A percentile compares a stretch with the other conserved stretches of the same genome.
Conservation (phyloP, 768 basidiomycete genomes). For the Chalciporus chontae region DNA sequence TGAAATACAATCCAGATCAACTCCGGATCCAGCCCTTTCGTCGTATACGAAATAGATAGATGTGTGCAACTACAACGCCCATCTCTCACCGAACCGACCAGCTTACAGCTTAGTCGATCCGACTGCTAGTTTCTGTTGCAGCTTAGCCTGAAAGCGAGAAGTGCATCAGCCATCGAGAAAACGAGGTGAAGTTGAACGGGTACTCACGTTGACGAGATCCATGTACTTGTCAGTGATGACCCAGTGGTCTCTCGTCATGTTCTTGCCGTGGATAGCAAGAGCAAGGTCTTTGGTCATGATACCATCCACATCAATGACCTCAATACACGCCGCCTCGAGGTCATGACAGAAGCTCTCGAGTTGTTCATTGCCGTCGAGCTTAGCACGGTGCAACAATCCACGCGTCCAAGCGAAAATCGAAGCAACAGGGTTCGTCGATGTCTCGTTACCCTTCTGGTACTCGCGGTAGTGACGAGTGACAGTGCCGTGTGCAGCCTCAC, state of each 20-base stretch:
- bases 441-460: conserved; percentile 95
- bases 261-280: conserved; percentile 87
- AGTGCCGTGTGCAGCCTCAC: conserved; percentile 96
- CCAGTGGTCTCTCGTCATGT: conserved; percentile 93
- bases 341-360: conserved; percentile 72
- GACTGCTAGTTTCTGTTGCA: conserved; percentile 42
- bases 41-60: conserved; percentile 12
- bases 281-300: conserved; percentile 98
- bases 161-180: conserved; percentile 11
- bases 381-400: conserved; percentile 88
- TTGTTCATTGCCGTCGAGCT: conserved; percentile 78
- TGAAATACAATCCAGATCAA: conserved; percentile 5
- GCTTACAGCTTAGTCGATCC: conserved; percentile 21
- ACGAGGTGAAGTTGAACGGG: not conserved
- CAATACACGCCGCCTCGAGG: conserved; percentile 85
- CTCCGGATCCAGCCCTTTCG: conserved; percentile 15
- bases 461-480: conserved; percentile 98
- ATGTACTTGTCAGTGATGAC: conserved; percentile 92
- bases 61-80: conserved; percentile 10
- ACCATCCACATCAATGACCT: conserved; percentile 86
- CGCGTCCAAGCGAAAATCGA: conserved; percentile 99
- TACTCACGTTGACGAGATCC: conserved; percentile 84
- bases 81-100: conserved; percentile 9
- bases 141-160: conserved; percentile 34
- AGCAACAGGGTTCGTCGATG: conserved; percentile 97